Percentiles rank a stretch among this genome's conserved stretches.
These are phyloP conservation scores for Fusarium sp. DNA, from an alignment of 2,329 filamentous ascomycete species.

Conservation along the genomic window DNA sequence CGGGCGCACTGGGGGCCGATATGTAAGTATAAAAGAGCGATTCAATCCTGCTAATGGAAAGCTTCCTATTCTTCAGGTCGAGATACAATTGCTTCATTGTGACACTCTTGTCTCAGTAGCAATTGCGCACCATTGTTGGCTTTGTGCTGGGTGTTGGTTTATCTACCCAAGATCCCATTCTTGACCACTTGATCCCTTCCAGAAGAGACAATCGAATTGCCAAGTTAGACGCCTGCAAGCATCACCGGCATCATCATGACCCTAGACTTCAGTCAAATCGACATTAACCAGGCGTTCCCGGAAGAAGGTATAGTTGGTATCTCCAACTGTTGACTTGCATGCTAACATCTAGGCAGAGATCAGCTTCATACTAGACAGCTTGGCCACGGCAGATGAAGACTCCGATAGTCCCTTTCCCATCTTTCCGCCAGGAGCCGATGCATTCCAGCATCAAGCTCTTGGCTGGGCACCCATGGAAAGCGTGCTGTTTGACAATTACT, in stretches of 20 bases:
- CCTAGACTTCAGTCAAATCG: conserved; percentile 11
- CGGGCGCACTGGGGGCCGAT: too few relatives aligned
- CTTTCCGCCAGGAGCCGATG: not conserved
- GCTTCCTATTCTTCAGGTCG: not conserved
- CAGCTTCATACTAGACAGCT: not conserved
- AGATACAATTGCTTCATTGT: not conserved
- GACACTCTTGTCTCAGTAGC: not conserved
- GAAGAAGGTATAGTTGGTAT: not conserved
- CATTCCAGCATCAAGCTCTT: not conserved
- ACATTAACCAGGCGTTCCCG: conserved; percentile 16
- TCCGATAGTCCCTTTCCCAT: too few relatives aligned
- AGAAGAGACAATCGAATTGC: not conserved
- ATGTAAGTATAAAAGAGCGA: too few relatives aligned
- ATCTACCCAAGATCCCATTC: not conserved
- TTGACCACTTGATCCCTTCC: not conserved
- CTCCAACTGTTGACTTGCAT: fast-evolving
- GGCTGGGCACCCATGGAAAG: not conserved
- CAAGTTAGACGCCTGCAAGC: not conserved
- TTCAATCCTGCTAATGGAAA: too few relatives aligned
- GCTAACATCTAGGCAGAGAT: not conserved
- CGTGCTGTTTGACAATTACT: not conserved
- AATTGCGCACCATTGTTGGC: not conserved
- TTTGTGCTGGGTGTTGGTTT: not conserved
- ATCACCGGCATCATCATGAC: conserved; percentile 3
- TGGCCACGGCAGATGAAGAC: too few relatives aligned